A percentile compares a stretch with the other conserved stretches of the same genome.
phyloP scores from a whole-genome alignment of 805 yeast species.

The Cyberlindnera nakhonratchasimensis region DNA sequence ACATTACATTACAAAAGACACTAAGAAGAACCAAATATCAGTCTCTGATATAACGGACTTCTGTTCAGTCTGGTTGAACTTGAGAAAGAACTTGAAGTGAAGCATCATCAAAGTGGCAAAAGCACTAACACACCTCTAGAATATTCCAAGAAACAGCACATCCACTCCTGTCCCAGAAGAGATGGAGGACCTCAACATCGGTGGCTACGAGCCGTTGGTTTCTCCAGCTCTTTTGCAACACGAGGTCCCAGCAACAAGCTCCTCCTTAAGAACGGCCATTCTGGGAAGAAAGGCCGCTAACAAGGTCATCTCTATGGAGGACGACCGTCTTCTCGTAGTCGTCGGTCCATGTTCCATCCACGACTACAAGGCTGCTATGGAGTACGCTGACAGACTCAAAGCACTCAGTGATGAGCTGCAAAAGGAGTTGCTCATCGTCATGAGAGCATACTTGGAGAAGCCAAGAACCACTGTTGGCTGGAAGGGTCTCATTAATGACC shows the following conservation, averaged over 20 bases:
- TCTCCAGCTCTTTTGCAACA: conserved; percentile 89
- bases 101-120: too few relatives aligned
- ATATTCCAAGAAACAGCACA: conserved; percentile 6
- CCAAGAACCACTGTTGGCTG: conserved; percentile 99
- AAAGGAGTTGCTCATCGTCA: conserved; percentile 75
- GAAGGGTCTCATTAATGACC: conserved; percentile 98
- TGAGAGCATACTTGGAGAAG: conserved; percentile 98
- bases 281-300: conserved; percentile 78
- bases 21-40: too few relatives aligned
- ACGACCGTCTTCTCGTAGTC: conserved; percentile 81
- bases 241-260: conserved; percentile 66
- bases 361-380: conserved; percentile 85
- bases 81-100: too few relatives aligned
- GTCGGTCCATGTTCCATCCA: conserved; percentile 98
- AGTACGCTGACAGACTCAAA: conserved; percentile 72
- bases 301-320: conserved; percentile 66
- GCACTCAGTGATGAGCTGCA: conserved; percentile 64
- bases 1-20: not conserved
- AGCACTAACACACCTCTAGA: conserved; percentile 4
- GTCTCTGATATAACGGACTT: too few relatives aligned
- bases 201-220: conserved; percentile 90
- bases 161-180: conserved; percentile 25
- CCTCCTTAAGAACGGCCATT: conserved; percentile 59
- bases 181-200: conserved; percentile 70
- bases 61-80: too few relatives aligned